Percentiles rank a stretch among this genome's conserved stretches.
Evolutionary conservation across 1,284 basidiomycete species (phyloP).

Genomic region (Rhizopogon parksii): DNA sequence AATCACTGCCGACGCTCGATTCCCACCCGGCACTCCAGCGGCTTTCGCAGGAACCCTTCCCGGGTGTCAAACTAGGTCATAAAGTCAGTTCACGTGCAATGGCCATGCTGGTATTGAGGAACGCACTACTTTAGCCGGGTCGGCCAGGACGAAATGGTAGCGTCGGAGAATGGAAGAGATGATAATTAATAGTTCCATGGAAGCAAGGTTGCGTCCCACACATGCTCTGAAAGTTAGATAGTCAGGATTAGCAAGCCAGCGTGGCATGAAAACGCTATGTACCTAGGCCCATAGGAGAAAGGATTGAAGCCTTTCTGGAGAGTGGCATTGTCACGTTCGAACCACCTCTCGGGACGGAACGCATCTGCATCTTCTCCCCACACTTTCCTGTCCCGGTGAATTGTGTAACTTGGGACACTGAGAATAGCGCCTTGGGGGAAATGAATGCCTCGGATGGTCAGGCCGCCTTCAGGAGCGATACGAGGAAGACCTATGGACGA

Average conservation of each 20-base stretch:
- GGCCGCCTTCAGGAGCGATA: slow-evolving; percentile 61
- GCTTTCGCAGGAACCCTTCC: slow-evolving; percentile 79
- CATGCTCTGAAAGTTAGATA: slow-evolving; percentile 44
- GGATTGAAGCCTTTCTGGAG: slow-evolving; percentile 73
- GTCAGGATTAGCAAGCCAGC: not conserved
- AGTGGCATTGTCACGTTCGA: slow-evolving; percentile 53
- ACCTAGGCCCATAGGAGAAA: slow-evolving; percentile 66
- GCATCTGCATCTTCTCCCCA: slow-evolving; percentile 77
- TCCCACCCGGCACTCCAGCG: slow-evolving; percentile 58
- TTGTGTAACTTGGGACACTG: slow-evolving; percentile 71
- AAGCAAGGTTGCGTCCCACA: slow-evolving; percentile 70
- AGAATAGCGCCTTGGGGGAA: slow-evolving; percentile 71
- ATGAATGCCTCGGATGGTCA: slow-evolving; percentile 49
- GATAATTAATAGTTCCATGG: slow-evolving; percentile 69
- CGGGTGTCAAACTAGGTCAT: slow-evolving; percentile 50
- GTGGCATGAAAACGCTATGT: slow-evolving; percentile 4
- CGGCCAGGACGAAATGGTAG: slow-evolving; percentile 63
- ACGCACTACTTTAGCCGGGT: slow-evolving; percentile 51
- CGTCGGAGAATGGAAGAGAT: slow-evolving; percentile 65
- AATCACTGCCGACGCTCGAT: slow-evolving; percentile 38
- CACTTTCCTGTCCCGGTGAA: slow-evolving; percentile 62
- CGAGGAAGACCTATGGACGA: slow-evolving; percentile 80
- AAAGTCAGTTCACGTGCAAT: slow-evolving; percentile 9
- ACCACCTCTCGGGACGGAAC: slow-evolving; percentile 80
- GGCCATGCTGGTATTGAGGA: not conserved